Evolutionary conservation across 2,329 filamentous ascomycete genomes (phyloP), one percentile per base, ranked within the genome.

Genomic region (Botrytis byssoidea): DNA sequence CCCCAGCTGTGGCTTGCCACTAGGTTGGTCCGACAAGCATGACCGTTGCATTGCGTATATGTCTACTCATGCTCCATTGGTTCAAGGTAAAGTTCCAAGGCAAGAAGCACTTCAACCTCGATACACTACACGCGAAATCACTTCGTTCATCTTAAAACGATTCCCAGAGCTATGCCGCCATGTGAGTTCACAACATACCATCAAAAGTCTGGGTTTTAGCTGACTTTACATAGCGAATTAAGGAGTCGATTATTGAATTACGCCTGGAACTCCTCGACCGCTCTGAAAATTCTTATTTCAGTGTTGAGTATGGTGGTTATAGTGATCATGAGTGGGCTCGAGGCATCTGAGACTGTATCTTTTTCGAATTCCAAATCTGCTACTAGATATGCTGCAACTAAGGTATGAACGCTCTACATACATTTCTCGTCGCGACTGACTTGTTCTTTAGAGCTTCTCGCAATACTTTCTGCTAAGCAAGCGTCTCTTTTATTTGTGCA

Each of bases 41-140:
- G 72, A 74, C 37, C 69, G 72, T 20, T 74, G 70, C 40, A 74
- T 74, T 29, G 72, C 72, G 20, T 74, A 74, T 25, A 20, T 74
- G 20, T 70, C 72, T 16, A 74, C 72, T 16, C 72, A 74, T 44
- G 72, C 72, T 55, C 68, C 69, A 7, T 57, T 74, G 22, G 42
- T 48, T 22, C 29, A 74, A 35, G 72, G 72, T 3, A 74, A 72
- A 22, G 59, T 74, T 6, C 72, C 72, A 12, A 57, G n/a, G 14
- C 67, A 72, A n/a, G 72, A 74, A 22, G 40, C n/a, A 32, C 14
- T 32, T 3, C 64, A 71, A 6, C 51, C 59, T 35, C 42, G 72
- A 18, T 61, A 74, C 25, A 72, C 46, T 6, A 71, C 68, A 7
- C 44, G 32, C 4, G 37, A 67, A 9, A 74, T 72, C 20, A 57